Conservation (phyloP, 805 yeast genomes). For the Ogataea neopini region DNA sequence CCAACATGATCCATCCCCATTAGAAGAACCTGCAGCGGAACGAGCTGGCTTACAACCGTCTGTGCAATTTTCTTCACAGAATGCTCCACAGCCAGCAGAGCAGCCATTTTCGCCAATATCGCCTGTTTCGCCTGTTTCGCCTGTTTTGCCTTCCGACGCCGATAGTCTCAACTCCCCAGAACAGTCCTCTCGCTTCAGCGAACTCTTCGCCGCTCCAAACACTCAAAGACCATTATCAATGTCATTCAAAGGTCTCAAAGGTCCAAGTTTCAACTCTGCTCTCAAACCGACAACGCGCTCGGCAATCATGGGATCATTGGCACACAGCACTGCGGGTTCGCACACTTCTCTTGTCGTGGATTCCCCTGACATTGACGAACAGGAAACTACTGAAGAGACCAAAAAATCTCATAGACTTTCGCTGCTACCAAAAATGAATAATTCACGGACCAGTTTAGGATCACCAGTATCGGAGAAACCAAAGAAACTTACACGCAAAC, state of each 20-base stretch:
- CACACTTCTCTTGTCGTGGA: constrained; percentile 24
- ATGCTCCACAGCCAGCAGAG: no score
- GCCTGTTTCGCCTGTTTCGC: not conserved
- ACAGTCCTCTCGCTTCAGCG: not conserved
- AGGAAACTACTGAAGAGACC: constrained; percentile 6
- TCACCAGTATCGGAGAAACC: constrained; percentile 18
- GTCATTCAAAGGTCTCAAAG: constrained; percentile 65
- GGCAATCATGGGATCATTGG: constrained; percentile 33
- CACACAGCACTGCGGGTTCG: constrained; percentile 29
- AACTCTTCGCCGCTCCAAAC: not conserved
- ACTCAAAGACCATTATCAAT: constrained; percentile 38
- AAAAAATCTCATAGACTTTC: constrained; percentile 23
- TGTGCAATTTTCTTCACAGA: no score
- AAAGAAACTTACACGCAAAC: constrained; percentile 17
- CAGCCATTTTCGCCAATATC: no score
- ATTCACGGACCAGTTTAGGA: constrained; percentile 7
- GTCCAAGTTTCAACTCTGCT: constrained; percentile 50
- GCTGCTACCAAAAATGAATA: constrained; percentile 14
- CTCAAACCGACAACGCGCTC: constrained; percentile 30
- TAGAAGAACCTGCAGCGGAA: not conserved
- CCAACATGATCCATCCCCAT: not conserved
- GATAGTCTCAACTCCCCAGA: constrained; percentile 10
- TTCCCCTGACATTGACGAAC: constrained; percentile 12
- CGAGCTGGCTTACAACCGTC: no score
- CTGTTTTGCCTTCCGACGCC: constrained; percentile 1